Base-by-base conservation (phyloP, 75 land plant species). In the Cupressus sempervirens region DNA sequence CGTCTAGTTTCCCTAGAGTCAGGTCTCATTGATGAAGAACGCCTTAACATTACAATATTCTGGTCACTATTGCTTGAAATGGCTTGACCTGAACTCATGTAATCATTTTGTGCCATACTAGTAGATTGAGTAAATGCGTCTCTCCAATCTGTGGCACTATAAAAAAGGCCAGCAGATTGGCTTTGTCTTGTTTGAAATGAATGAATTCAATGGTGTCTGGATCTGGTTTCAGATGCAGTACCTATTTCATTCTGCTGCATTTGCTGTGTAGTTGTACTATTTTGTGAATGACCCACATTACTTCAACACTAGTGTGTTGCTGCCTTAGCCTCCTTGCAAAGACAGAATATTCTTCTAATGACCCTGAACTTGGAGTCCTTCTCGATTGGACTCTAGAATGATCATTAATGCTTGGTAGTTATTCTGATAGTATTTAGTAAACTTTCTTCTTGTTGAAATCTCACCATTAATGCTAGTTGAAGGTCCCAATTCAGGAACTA, bases 271-370 rank as follows among this genome's bases (percentile, higher is more conserved):
- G 79, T 8, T 41, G 50, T 45, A 50, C 32, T n/a, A 79, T 40
- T 79, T n/a, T 26, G 50, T 10, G 10, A 79, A 79, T 79, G 50
- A 45, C 4, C 50, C 40, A 79, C 52, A n/a, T n/a, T 11, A 79
- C 13, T 38, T 79, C 81, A 45, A n/a, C 30, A 45, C 10, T n/a
- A 79, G 81, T 26, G 43, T 50, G 45, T 11, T 79, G 50, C 81
- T 3, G 81, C 12, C 48, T 79, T 29, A 79, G 81, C 45, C 46
- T 79, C 46, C 81, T 43, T 79, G 45, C 81, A 79, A 79, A 79
- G 50, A n/a, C 81, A 79, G 81, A 79, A 50, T 45, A 79, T 8
- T 29, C 81, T 79, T 79, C 52, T 79, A 79, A 43, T 79, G 81
- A 43, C 4, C 81, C 48, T 45, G 46, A 79, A 45, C 81, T n/a